Conservation (phyloP, 306 rosid genomes). For the Cucurbita pepo region DNA sequence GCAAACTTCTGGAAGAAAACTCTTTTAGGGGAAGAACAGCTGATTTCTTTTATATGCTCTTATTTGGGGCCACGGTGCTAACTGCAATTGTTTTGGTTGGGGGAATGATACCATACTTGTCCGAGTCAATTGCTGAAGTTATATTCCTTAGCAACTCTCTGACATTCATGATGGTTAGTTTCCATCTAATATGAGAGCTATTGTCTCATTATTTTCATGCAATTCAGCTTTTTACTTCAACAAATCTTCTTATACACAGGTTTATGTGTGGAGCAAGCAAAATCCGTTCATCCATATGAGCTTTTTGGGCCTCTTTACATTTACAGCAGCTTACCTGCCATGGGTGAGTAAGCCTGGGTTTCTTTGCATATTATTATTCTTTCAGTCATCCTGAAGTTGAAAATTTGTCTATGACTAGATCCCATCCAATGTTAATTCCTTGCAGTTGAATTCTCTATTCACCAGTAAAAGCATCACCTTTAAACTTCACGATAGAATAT, state of each 20-base stretch:
- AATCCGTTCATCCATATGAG: slow-evolving; percentile 95
- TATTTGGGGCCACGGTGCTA: slow-evolving; percentile 77
- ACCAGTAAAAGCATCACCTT: not conserved
- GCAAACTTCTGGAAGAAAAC: slow-evolving; percentile 97
- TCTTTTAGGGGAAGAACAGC: slow-evolving; percentile 94
- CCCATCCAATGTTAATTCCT: not conserved
- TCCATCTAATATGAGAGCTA: not conserved
- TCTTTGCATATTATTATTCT: not conserved
- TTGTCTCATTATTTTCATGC: not conserved
- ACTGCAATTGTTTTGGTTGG: slow-evolving; percentile 88
- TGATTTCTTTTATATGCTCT: slow-evolving; percentile 89
- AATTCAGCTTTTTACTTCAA: slow-evolving; percentile 3
- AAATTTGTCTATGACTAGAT: not conserved
- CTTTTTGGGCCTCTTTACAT: slow-evolving; percentile 84
- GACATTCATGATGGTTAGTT: slow-evolving; percentile 88
- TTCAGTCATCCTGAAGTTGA: not conserved
- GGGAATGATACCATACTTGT: slow-evolving; percentile 85
- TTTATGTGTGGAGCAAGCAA: slow-evolving; percentile 97
- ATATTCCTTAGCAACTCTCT: slow-evolving; percentile 90
- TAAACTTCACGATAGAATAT: not conserved
- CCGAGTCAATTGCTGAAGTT: slow-evolving; percentile 74
- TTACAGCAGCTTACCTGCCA: slow-evolving; percentile 93
- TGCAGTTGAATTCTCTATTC: not conserved
- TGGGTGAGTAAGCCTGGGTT: slow-evolving; percentile 50
- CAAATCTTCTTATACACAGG: slow-evolving; percentile 28